Evolutionary conservation across 169 alveolate genomes (phyloP).

Genomic region (Ichthyophthirius multifiliis): DNA sequence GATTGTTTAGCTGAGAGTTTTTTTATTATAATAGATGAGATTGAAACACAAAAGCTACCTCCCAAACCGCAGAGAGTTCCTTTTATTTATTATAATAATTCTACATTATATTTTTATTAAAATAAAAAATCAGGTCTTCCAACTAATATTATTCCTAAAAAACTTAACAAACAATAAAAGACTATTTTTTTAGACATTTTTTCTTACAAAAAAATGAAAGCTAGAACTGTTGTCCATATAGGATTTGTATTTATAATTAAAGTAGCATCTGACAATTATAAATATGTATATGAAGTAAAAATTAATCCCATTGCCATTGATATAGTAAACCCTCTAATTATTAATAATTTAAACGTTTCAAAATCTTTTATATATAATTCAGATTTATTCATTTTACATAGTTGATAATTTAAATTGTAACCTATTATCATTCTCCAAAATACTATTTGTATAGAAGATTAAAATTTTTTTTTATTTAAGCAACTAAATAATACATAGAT

Average conservation of each 20-base stretch:
- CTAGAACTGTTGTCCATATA: background rate
- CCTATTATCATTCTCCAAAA: background rate
- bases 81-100: background rate
- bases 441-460: background rate
- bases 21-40: background rate
- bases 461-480: background rate
- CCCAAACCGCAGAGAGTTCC: background rate
- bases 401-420: background rate
- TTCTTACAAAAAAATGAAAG: background rate
- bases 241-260: background rate
- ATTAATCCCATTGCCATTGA: background rate
- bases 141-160: background rate
- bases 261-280: background rate
- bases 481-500: background rate
- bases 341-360: background rate
- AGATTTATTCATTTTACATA: background rate
- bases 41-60: background rate
- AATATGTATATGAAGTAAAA: background rate
- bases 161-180: background rate
- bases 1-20: background rate
- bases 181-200: background rate
- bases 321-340: background rate
- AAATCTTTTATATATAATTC: background rate
- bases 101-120: background rate
- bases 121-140: background rate